phyloP scores from a whole-genome alignment of 768 basidiomycete genomes.

The Kwoniella newhampshirensis region DNA sequence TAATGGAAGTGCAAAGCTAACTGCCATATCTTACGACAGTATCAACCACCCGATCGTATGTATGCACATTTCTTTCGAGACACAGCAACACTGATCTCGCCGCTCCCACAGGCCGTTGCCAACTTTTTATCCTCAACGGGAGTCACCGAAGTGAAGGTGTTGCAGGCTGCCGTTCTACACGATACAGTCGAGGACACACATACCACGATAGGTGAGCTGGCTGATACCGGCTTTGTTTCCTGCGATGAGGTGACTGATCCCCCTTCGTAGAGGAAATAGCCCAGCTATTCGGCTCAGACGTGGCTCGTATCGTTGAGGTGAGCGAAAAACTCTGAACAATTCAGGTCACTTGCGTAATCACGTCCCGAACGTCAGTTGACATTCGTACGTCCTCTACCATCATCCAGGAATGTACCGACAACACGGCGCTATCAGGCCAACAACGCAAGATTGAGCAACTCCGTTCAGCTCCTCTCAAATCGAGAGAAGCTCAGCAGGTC shows the following conservation, averaged over 20 bases:
- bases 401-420: constrained; percentile 48
- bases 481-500: constrained; percentile 48
- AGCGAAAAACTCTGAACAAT: too few species aligned
- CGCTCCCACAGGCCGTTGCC: constrained; percentile 37
- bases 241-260: too few species aligned
- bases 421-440: constrained; percentile 32
- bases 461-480: constrained; percentile 42
- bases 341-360: too few species aligned
- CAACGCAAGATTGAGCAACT: constrained; percentile 46
- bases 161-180: constrained; percentile 53
- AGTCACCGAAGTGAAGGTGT: constrained; percentile 42
- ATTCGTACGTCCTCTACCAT: not conserved
- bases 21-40: constrained; percentile 14
- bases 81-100: constrained; percentile 1
- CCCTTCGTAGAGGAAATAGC: constrained; percentile 48
- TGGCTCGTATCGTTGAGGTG: constrained; percentile 50
- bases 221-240: too few species aligned
- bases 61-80: not conserved
- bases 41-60: constrained; percentile 53
- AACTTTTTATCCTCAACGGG: constrained; percentile 49
- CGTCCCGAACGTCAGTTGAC: too few species aligned
- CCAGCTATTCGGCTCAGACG: constrained; percentile 45
- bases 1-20: constrained; percentile 8
- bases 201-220: constrained; percentile 38
- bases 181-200: constrained; percentile 55